These are phyloP conservation scores for Filosporella fistucella DNA, from an alignment of 495 filamentous ascomycete species.

Conservation along the genomic window DNA sequence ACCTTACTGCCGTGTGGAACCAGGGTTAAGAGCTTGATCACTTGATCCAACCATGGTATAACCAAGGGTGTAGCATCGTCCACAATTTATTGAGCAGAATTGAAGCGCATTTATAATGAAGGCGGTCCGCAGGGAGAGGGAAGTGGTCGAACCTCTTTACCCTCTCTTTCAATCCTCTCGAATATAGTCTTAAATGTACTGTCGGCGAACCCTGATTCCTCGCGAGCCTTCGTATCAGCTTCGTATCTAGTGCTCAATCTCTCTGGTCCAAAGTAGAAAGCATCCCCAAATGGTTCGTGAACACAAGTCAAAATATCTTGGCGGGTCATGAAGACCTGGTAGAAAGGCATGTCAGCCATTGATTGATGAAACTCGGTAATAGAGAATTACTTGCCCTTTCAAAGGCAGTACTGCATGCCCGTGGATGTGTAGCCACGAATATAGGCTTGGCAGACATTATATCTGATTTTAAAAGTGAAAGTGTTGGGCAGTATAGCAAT, in stretches of 20 bases:
- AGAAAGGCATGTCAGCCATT: conserved; percentile 4
- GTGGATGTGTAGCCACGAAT: conserved; percentile 88
- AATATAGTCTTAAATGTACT: conserved; percentile 75
- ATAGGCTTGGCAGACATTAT: conserved; percentile 76
- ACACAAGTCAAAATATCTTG: conserved; percentile 71
- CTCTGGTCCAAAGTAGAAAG: conserved; percentile 93
- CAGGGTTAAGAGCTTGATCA: no score
- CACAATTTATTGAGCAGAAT: no score
- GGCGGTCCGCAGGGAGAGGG: no score
- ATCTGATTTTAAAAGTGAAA: neutral
- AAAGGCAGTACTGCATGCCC: conserved; percentile 84
- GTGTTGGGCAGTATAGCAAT: neutral
- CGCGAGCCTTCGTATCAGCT: conserved; percentile 62
- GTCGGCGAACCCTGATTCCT: conserved; percentile 68
- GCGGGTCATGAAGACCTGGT: conserved; percentile 92
- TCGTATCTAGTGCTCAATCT: conserved; percentile 71
- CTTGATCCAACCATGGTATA: no score
- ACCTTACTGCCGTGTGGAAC: no score
- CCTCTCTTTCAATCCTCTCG: conserved; percentile 61
- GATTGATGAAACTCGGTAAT: neutral
- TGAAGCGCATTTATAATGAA: no score
- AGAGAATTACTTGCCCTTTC: conserved; percentile 63
- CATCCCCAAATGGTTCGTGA: conserved; percentile 95
- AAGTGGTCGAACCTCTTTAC: conserved; percentile 51
- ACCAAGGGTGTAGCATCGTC: no score